A percentile compares a stretch with the other conserved stretches of the same genome.
phyloP scores from a whole-genome alignment of 2,329 filamentous ascomycete genomes.

The Xylaria digitata region DNA sequence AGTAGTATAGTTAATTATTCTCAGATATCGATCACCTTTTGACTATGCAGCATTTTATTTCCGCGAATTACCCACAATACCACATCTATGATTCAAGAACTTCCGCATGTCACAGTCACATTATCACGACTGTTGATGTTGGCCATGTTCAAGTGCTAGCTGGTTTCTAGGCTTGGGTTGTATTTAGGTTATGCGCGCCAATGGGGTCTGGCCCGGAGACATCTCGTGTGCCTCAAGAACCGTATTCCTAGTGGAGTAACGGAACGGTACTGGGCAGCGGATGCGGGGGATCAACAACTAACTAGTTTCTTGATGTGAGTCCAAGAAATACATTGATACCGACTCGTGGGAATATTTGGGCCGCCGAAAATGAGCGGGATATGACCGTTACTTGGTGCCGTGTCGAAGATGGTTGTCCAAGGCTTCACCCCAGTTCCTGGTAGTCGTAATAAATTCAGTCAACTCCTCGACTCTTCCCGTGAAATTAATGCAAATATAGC shows the following conservation, averaged over 20 bases:
- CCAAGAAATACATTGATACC: neutral
- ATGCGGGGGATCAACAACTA: constrained; percentile 26
- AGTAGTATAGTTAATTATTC: neutral
- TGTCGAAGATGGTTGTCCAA: neutral
- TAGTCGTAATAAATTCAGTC: neutral
- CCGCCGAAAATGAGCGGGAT: constrained; percentile 5
- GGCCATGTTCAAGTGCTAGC: constrained; percentile 6
- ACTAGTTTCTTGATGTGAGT: neutral
- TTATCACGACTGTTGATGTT: constrained; percentile 6
- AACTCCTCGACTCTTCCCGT: neutral
- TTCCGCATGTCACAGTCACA: constrained; percentile 21
- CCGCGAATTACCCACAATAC: constrained; percentile 16
- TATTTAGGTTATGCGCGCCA: constrained; percentile 29
- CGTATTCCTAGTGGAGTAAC: constrained; percentile 18
- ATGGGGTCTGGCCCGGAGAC: neutral
- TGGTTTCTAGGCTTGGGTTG: constrained; percentile 16
- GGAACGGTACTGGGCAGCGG: constrained; percentile 11
- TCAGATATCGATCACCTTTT: neutral
- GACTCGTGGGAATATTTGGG: constrained; percentile 30
- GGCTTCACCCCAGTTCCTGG: neutral
- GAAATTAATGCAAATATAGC: neutral
- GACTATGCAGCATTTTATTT: constrained; percentile 3
- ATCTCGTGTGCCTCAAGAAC: neutral
- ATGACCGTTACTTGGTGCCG: neutral
- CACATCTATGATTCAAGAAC: neutral